Percentiles rank a stretch among this genome's conserved stretches.
Evolutionary conservation across 805 yeast species (phyloP).

Genomic region (Dipodascus albidus): DNA sequence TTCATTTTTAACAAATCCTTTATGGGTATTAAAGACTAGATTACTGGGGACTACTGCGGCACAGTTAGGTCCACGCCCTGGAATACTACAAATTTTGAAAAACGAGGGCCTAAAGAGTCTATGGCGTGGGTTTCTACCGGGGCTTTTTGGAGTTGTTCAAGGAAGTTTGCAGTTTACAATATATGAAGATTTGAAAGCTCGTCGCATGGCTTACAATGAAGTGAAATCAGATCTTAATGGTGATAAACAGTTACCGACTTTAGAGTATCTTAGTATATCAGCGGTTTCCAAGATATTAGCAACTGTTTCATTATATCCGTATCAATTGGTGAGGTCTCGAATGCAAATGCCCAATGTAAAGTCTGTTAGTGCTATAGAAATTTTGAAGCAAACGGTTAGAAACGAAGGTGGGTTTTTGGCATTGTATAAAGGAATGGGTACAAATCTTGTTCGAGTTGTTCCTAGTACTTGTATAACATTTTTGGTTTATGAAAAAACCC

Average conservation of each 20-base stretch:
- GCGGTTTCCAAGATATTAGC: constrained; percentile 59
- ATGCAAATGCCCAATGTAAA: constrained; percentile 39
- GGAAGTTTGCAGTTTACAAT: constrained; percentile 81
- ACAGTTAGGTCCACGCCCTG: constrained; percentile 35
- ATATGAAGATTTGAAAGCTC: constrained; percentile 62
- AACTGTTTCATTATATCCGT: constrained; percentile 63
- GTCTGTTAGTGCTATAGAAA: constrained; percentile 17
- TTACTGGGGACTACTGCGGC: constrained; percentile 49
- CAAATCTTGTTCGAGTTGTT: constrained; percentile 70
- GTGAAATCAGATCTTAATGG: not conserved
- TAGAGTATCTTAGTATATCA: constrained; percentile 55
- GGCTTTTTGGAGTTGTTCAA: constrained; percentile 75
- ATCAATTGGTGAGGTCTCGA: constrained; percentile 70
- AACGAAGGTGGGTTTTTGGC: constrained; percentile 47
- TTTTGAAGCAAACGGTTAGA: constrained; percentile 32
- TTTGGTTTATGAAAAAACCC: constrained; percentile 55
- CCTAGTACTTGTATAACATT: constrained; percentile 93
- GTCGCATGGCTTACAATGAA: constrained; percentile 5
- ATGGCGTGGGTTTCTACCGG: constrained; percentile 66
- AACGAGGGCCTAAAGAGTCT: constrained; percentile 52
- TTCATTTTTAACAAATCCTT: constrained; percentile 73
- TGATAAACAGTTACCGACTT: constrained; percentile 23
- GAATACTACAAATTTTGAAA: constrained; percentile 35
- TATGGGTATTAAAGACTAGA: constrained; percentile 92
- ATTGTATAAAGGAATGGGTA: constrained; percentile 72